Base-by-base conservation (phyloP, 768 basidiomycete genomes). In the Boletus pseudopeckii region DNA sequence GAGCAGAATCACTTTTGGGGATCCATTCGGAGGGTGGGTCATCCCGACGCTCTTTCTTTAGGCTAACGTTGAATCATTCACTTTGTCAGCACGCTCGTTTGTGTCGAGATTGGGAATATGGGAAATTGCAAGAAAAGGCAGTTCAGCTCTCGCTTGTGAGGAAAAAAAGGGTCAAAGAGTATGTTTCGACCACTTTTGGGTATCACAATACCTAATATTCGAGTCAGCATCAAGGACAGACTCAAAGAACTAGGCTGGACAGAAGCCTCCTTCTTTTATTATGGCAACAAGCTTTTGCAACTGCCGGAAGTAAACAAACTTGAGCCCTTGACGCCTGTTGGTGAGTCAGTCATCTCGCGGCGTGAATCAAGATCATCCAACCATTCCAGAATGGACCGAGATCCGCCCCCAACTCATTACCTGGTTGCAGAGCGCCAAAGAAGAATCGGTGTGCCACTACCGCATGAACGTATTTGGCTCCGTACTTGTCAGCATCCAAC, bases 291-390 rank as follows among this genome's bases (percentile, higher is more conserved):
- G 5, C 20, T 61, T 40, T n/a, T 18, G 28, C 18, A 1, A 8
- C 28, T 48, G 13, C 59, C 59, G 0, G 7, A 63, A 52, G 60
- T 54, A 9, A 50, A 18, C 1, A 63, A 41, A 22, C 24, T 34
- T 0, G 50, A 52, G 22, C 45, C 47, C 8, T 26, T 52, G 32
- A 55, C 61, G 7, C 37, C 52, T 9, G 2, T 34, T 3, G 60
- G 59, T 61, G n/a, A 61, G 55, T 39, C 9, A 14, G 7, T 38
- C 34, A 8, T 22, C 17, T 20, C 1, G 5, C 7, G 14, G 20
- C 3, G 15, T 11, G 26, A 13, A 32, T 18, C 18, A n/a, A 30
- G 24, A 14, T 37, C 15, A 51, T 34, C 4, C 43, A 41, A 30
- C 3, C 3, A 9, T 24, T 36, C 14, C 24, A 61, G 60, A 58